A percentile compares a stretch with the other conserved stretches of the same genome.
These are phyloP conservation scores for Alternaria ventricosa DNA, from an alignment of 2,329 filamentous ascomycete species.

Conservation along the genomic window DNA sequence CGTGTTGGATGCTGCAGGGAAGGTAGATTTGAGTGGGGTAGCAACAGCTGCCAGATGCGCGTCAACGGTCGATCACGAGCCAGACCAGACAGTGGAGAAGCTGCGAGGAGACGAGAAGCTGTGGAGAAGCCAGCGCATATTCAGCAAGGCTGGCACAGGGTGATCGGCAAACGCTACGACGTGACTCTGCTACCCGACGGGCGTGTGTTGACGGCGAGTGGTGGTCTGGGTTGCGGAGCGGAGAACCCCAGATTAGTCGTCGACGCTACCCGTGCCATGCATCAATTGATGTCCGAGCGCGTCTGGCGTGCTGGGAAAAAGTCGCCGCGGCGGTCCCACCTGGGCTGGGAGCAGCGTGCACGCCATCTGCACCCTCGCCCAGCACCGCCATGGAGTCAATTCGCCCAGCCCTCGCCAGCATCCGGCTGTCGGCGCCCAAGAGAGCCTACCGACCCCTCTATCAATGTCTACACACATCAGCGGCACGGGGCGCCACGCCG, in stretches of 20 bases:
- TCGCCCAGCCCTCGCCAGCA: conserved; percentile 33
- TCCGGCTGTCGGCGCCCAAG: conserved; percentile 25
- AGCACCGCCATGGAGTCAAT: conserved; percentile 35
- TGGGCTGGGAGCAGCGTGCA: neutral
- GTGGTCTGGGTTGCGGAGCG: conserved; percentile 10
- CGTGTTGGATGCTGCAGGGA: conserved; percentile 5
- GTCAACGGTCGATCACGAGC: conserved; percentile 13
- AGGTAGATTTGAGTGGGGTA: conserved; percentile 19
- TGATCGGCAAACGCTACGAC: conserved; percentile 13
- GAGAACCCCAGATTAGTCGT: conserved; percentile 16
- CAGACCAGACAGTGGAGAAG: conserved; percentile 18
- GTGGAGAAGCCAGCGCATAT: conserved; percentile 29
- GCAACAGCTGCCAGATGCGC: conserved; percentile 8
- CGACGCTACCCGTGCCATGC: neutral
- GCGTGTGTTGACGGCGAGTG: conserved; percentile 1
- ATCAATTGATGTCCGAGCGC: neutral
- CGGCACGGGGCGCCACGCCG: conserved; percentile 58
- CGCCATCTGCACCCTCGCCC: neutral
- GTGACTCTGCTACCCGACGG: conserved; percentile 1
- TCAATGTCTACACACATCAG: conserved; percentile 53
- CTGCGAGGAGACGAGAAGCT: conserved; percentile 15
- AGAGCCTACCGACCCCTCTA: conserved; percentile 29
- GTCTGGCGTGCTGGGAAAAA: neutral
- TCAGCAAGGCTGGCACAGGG: conserved; percentile 15
- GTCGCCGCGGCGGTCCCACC: conserved; percentile 5